phyloP scores from a whole-genome alignment of 2,329 filamentous ascomycete genomes.

The Clarireedia homoeocarpa region DNA sequence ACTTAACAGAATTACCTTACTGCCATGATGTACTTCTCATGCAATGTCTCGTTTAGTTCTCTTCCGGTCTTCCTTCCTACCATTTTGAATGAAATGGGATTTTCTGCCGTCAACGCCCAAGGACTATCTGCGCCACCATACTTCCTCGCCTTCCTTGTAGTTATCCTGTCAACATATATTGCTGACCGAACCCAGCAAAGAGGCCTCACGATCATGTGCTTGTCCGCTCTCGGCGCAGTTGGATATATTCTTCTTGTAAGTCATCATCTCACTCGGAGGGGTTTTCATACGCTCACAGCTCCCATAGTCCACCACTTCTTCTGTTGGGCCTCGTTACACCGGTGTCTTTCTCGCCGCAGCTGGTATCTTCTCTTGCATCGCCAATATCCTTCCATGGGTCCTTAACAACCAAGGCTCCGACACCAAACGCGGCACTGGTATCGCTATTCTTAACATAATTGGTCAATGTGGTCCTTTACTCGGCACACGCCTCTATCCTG shows the following conservation, averaged over 20 bases:
- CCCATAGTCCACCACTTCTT: conserved; percentile 33
- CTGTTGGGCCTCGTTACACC: conserved; percentile 37
- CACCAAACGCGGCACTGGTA: conserved; percentile 56
- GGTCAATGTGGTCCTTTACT: conserved; percentile 58
- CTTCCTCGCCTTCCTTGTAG: conserved; percentile 57
- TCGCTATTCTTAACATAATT: conserved; percentile 59
- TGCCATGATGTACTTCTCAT: conserved; percentile 48
- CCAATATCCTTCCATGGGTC: conserved; percentile 64
- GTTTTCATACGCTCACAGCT: too few species aligned
- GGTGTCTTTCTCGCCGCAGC: conserved; percentile 46
- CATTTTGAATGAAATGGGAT: conserved; percentile 60
- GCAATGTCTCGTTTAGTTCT: conserved; percentile 58
- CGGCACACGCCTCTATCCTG: conserved; percentile 56
- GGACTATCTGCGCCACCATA: conserved; percentile 66
- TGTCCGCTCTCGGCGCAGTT: conserved; percentile 48
- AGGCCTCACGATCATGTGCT: conserved; percentile 47
- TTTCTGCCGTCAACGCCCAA: conserved; percentile 57
- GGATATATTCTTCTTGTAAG: conserved; percentile 58
- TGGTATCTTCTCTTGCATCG: conserved; percentile 60
- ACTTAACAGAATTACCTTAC: conserved; percentile 19
- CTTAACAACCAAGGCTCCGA: conserved; percentile 63
- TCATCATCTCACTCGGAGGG: neutral
- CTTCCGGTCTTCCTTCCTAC: conserved; percentile 58
- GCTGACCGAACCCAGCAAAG: conserved; percentile 61
- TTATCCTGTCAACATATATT: conserved; percentile 52